Percentiles rank a stretch among this genome's conserved stretches.
These are phyloP conservation scores for Colletotrichum orchidophilum DNA, from an alignment of 2,329 filamentous ascomycete species.

Conservation along the genomic window DNA sequence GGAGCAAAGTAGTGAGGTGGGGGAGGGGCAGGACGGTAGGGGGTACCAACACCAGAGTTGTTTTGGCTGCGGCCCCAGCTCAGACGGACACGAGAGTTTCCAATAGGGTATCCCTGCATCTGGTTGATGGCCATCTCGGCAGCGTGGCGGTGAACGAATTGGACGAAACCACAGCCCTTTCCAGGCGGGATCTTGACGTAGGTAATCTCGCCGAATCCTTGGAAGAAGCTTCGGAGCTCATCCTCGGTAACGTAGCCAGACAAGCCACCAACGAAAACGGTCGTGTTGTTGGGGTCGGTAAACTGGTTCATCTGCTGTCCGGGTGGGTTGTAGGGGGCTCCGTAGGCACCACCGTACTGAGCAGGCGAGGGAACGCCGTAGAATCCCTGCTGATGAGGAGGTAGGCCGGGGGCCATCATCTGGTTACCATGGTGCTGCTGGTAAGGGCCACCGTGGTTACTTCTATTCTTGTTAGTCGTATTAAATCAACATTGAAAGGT, in stretches of 20 bases:
- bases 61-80: slow-evolving; percentile 99
- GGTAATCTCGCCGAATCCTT: slow-evolving; percentile 98
- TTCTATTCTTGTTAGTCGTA: background rate
- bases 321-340: slow-evolving; percentile 32
- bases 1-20: slow-evolving; percentile 62
- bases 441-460: slow-evolving; percentile 44
- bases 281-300: slow-evolving; percentile 99
- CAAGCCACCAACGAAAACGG: slow-evolving; percentile 95
- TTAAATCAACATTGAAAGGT: background rate
- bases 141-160: slow-evolving; percentile 98
- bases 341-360: slow-evolving; percentile 31
- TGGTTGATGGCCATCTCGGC: slow-evolving; percentile 99
- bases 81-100: slow-evolving; percentile 95
- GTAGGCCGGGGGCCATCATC: slow-evolving; percentile 58
- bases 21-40: slow-evolving; percentile 90
- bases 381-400: slow-evolving; percentile 52
- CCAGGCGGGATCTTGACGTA: slow-evolving; percentile 99
- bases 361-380: slow-evolving; percentile 37
- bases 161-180: slow-evolving; percentile 98
- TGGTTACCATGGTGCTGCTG: slow-evolving; percentile 52
- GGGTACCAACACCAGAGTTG: slow-evolving; percentile 97
- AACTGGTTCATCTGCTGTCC: slow-evolving; percentile 89
- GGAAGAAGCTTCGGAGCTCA: slow-evolving; percentile 99
- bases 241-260: slow-evolving; percentile 99
- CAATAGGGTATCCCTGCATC: slow-evolving; percentile 99